These are phyloP conservation scores for Bruguiera hainesii DNA, from an alignment of 441 rosid genomes.

Conservation along the genomic window DNA sequence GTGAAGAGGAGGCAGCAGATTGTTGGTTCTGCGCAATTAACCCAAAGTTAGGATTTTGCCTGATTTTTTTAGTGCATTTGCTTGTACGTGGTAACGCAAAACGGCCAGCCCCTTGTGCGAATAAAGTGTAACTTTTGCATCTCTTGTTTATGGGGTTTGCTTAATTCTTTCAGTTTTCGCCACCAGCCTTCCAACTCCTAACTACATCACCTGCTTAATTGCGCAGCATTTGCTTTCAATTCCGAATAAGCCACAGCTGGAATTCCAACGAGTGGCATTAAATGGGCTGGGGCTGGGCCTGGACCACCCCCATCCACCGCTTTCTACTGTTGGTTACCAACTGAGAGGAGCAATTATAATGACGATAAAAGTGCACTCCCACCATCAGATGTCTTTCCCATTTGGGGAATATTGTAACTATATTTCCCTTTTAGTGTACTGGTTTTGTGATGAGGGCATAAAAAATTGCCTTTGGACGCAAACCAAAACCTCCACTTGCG, in stretches of 20 bases:
- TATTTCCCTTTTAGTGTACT: neutral
- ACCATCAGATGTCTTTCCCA: slow-evolving; percentile 18
- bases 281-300: slow-evolving; percentile 42
- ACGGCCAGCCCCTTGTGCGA: too few species aligned
- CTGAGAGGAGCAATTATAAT: neutral
- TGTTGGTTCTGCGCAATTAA: too few species aligned
- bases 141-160: neutral
- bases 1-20: too few species aligned
- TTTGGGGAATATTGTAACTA: neutral
- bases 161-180: too few species aligned
- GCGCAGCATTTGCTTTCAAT: neutral
- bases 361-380: slow-evolving; percentile 17
- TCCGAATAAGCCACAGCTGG: slow-evolving; percentile 19
- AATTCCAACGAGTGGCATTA: slow-evolving; percentile 22
- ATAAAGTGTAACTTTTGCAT: neutral
- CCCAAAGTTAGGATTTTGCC: too few species aligned
- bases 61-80: too few species aligned
- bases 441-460: neutral
- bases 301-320: slow-evolving; percentile 24
- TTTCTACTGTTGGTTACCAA: neutral
- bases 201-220: neutral
- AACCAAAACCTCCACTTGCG: slow-evolving; percentile 10
- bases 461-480: neutral
- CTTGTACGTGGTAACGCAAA: too few species aligned
- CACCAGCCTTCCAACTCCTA: too few species aligned